These are phyloP conservation scores for Lasiosphaeris hirsuta DNA, from an alignment of 495 filamentous ascomycete genomes.

Conservation along the genomic window DNA sequence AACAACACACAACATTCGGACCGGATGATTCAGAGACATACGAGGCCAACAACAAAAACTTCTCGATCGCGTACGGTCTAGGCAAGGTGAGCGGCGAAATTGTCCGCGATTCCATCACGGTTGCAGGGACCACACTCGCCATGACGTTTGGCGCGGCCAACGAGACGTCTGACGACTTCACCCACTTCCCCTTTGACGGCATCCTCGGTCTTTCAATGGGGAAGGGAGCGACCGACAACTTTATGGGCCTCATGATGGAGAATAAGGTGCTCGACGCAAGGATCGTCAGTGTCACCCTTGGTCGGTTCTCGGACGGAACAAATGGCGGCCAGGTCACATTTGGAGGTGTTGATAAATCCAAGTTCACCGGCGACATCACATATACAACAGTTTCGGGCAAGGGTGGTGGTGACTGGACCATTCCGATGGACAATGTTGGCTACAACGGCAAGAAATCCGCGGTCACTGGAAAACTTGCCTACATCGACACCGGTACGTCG, in stretches of 20 bases:
- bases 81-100: conserved; percentile 63
- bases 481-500: conserved; percentile 80
- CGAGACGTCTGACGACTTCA: conserved; percentile 64
- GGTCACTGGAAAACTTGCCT: conserved; percentile 53
- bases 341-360: conserved; percentile 61
- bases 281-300: conserved; percentile 65
- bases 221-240: conserved; percentile 49
- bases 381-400: conserved; percentile 51
- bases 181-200: conserved; percentile 78
- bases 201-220: conserved; percentile 72
- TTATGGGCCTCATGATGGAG: conserved; percentile 59
- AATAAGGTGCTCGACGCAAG: conserved; percentile 58
- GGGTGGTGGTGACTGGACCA: conserved; percentile 57
- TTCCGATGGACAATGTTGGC: conserved; percentile 60
- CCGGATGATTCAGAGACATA: conserved; percentile 56
- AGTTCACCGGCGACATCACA: conserved; percentile 62
- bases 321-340: conserved; percentile 78
- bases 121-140: conserved; percentile 60
- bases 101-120: conserved; percentile 58
- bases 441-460: conserved; percentile 53
- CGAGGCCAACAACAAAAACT: conserved; percentile 44
- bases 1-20: conserved; percentile 64
- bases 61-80: conserved; percentile 66
- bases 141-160: conserved; percentile 68
- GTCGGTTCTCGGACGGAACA: conserved; percentile 55